These are phyloP conservation scores for Groenewaldozyma tartarivorans DNA, from an alignment of 805 yeast genomes.

Conservation along the genomic window DNA sequence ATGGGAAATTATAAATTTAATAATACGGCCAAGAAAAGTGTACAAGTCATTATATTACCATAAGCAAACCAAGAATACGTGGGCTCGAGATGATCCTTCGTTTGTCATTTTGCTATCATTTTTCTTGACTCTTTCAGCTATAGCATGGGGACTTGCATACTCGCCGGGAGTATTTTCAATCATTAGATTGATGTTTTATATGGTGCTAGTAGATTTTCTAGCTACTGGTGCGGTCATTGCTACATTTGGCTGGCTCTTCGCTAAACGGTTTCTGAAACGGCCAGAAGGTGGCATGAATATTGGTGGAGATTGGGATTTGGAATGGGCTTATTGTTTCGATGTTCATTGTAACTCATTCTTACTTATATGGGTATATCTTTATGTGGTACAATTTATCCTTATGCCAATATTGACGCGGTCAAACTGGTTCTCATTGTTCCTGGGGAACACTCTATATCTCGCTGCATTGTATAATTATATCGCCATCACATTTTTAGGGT, in stretches of 20 bases:
- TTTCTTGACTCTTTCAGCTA: constrained; percentile 60
- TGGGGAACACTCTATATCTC: constrained; percentile 74
- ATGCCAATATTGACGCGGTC: constrained; percentile 61
- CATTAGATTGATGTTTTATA: constrained; percentile 58
- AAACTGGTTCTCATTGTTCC: constrained; percentile 54
- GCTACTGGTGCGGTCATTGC: constrained; percentile 60
- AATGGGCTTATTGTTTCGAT: constrained; percentile 94
- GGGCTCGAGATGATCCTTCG: constrained; percentile 91
- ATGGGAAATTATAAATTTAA: constrained; percentile 77
- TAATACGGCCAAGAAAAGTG: constrained; percentile 70
- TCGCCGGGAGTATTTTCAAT: constrained; percentile 54
- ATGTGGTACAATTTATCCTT: constrained; percentile 63
- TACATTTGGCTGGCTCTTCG: constrained; percentile 62
- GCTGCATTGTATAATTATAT: constrained; percentile 67
- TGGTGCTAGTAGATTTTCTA: constrained; percentile 80
- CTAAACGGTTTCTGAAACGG: constrained; percentile 48
- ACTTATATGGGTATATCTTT: constrained; percentile 66
- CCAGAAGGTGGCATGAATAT: constrained; percentile 19
- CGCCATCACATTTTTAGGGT: constrained; percentile 81
- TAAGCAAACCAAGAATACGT: constrained; percentile 65
- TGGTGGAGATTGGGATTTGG: constrained; percentile 41
- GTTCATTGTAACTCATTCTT: constrained; percentile 88
- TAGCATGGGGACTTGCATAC: constrained; percentile 86
- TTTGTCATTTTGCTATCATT: constrained; percentile 65
- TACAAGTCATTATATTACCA: constrained; percentile 75